Evolutionary conservation across 805 yeast species (phyloP), one percentile per base, ranked within the genome.

Genomic region (Ogataea haglerorum): DNA sequence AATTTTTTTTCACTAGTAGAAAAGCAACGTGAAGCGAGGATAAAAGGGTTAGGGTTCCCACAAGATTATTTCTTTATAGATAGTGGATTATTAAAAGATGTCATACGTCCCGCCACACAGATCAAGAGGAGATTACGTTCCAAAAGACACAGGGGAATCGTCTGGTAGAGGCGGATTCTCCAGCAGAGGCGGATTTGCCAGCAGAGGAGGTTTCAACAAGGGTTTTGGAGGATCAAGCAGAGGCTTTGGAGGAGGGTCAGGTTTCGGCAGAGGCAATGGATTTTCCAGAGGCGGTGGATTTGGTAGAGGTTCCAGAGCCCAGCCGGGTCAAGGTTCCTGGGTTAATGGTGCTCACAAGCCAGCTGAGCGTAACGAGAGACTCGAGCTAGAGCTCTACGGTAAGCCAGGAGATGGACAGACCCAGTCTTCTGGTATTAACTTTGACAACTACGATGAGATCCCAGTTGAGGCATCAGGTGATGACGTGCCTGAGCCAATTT

Each of bases 381-480:
- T 82, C 52, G 99, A 93, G 70, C 55, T 73, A 42, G 89, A 87
- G 58, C 72, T 93, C 48, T 95, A 85, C 56, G 99, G 99, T 58
- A 71, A 75, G 35, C 75, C 74, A 38, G 87, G 82, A 40, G 95
- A 82, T 57, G 75, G 88, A 55, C 58, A 63, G 28, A 80, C 82
- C 72, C 96, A 86, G 73, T 81, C 95, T 38, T 85, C 96, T 27
- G 99, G 99, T 76, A 93, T 93, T 70, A 93, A 93, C 73, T 93
- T 93, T 61, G 99, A 95, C 68, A 89, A 87, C 74, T 93, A 93
- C 68, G 99, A 93, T 65, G 98, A 95, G 45, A 93, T 93, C 51
- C 99, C 99, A 46, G 97, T 93, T 49, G 98, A 93, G 69, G 99
- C 97, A 36, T 70, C 95, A 35, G 99, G 99, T 70, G 84, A 83